Evolutionary conservation across 371 early-diverging fungal species (phyloP).

Genomic region (Haplosporangium sp.): DNA sequence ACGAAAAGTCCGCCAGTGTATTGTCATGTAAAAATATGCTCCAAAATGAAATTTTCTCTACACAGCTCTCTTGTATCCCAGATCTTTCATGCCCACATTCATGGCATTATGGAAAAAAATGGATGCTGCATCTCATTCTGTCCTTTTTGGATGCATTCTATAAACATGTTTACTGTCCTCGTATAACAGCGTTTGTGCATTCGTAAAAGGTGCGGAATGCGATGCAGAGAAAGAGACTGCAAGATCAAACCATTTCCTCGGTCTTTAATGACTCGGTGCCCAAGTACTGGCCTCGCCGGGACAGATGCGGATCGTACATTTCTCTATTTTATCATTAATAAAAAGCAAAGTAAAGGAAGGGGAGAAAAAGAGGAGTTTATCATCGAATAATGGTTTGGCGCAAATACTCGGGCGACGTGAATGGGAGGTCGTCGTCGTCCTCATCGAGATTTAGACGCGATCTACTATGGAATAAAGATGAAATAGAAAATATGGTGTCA

Average conservation of each 20-base stretch:
- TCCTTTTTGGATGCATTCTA: no score
- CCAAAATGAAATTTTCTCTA: neutral
- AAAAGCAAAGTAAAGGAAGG: neutral
- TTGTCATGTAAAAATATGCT: conserved; percentile 8
- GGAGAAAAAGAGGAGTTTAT: neutral
- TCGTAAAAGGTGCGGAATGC: no score
- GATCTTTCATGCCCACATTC: no score
- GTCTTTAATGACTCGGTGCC: conserved; percentile 58
- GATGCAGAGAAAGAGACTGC: neutral
- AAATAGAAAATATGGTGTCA: no score
- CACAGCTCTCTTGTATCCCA: neutral
- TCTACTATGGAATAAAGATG: neutral
- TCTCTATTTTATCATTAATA: neutral
- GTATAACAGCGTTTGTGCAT: no score
- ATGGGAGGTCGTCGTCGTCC: conserved; percentile 24
- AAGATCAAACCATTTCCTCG: conserved; percentile 36
- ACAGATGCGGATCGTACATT: conserved; percentile 57
- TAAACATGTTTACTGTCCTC: no score
- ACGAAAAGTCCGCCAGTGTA: conserved; percentile 8
- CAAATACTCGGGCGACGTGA: conserved; percentile 21
- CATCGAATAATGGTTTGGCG: conserved; percentile 26
- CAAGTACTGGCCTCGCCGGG: conserved; percentile 58
- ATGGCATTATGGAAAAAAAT: no score
- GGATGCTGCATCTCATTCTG: no score
- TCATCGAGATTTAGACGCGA: neutral